phyloP scores from a whole-genome alignment of 371 early-diverging fungal species.

The Catenaria anguillulae region DNA sequence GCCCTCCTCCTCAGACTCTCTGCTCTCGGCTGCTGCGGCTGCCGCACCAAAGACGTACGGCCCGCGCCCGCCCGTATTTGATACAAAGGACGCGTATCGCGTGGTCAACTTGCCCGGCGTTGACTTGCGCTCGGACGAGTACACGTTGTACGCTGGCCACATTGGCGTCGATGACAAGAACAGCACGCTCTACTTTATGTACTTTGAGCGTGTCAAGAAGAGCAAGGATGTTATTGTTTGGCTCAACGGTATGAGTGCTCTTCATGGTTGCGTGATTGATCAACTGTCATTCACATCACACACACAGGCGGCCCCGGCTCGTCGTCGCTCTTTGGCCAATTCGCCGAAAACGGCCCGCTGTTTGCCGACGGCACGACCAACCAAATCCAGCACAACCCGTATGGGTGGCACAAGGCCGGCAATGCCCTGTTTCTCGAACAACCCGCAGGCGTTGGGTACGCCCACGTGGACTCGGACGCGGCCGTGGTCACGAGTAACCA shows the following conservation, averaged over 20 bases:
- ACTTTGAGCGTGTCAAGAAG: neutral
- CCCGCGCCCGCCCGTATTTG: too few relatives aligned
- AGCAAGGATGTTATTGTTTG: neutral
- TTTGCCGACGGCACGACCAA: neutral
- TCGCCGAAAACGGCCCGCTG: constrained; percentile 3
- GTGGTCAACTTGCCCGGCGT: neutral
- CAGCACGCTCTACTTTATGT: neutral
- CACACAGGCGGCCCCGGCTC: neutral
- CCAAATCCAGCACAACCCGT: neutral
- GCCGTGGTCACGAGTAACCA: neutral
- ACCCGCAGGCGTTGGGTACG: neutral
- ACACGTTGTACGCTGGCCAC: constrained; percentile 1
- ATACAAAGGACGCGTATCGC: neutral
- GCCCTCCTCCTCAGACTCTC: too few relatives aligned
- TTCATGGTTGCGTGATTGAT: neutral
- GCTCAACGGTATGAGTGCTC: neutral
- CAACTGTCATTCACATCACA: neutral
- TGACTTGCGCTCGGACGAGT: neutral
- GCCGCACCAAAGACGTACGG: too few relatives aligned
- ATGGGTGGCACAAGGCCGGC: constrained; percentile 3
- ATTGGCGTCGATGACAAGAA: neutral
- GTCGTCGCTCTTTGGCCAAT: neutral
- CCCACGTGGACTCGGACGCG: neutral
- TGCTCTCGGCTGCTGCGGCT: too few relatives aligned
- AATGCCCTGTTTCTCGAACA: constrained; percentile 3